Conservation (phyloP, 192 early-diverging fungal species). For the Gorgonomyces haynaldii region DNA sequence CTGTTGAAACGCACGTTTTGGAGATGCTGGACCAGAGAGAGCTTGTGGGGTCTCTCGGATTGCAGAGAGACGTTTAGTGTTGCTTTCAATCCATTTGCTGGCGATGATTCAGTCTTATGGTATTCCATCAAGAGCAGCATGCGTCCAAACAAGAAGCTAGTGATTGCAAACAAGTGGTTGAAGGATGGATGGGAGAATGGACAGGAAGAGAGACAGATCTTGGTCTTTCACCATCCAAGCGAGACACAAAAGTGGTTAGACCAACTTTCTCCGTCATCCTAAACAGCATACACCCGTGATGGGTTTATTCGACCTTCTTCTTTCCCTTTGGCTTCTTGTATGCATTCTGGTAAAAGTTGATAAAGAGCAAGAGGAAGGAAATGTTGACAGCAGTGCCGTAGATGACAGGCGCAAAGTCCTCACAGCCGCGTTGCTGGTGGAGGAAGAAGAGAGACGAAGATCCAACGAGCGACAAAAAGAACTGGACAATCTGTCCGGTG, state of each 20-base stretch:
- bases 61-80: slow-evolving; percentile 4
- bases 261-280: too few relatives aligned
- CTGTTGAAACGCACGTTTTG: slow-evolving; percentile 13
- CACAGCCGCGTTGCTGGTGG: slow-evolving; percentile 20
- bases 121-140: not conserved
- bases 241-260: too few relatives aligned
- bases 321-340: too few relatives aligned
- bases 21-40: slow-evolving; percentile 10
- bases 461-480: too few relatives aligned
- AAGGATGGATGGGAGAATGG: too few relatives aligned
- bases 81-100: not conserved
- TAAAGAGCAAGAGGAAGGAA: slow-evolving; percentile 31
- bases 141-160: not conserved
- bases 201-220: too few relatives aligned
- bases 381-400: slow-evolving; percentile 27
- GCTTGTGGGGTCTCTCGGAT: slow-evolving; percentile 11
- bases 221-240: too few relatives aligned
- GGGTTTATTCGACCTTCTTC: too few relatives aligned
- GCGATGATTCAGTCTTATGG: slow-evolving; percentile 10
- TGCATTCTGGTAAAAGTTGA: slow-evolving; percentile 26
- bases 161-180: too few relatives aligned
- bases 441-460: slow-evolving; percentile 24
- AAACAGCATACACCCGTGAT: too few relatives aligned
- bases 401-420: slow-evolving; percentile 18
- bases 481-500: slow-evolving; percentile 35